Base-by-base conservation (phyloP, 2,329 filamentous ascomycete species). In the Fusarium sp. region DNA sequence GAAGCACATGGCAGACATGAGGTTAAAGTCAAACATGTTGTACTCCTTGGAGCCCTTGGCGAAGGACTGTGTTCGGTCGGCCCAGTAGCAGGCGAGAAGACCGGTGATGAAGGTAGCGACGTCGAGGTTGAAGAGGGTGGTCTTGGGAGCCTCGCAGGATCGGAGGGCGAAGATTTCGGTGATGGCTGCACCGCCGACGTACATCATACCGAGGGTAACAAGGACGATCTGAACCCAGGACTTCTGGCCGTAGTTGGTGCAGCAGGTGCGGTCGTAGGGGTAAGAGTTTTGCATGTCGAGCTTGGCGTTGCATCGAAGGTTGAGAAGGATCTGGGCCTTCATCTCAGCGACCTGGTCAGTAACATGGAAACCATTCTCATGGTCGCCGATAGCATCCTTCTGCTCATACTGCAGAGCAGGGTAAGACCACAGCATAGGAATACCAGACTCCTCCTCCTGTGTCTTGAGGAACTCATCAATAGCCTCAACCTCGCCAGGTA, bases 251-350 rank as follows among this genome's bases (percentile, higher is more conserved):
- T 88, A 88, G 45, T 80, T 80, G 46, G 78, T 84, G 71, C 87
- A 89, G 74, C 87, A 89, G 11, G 86, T 87, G 56, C 82, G 79
- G 50, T 83, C 78, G 67, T 83, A 84, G 1, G 83, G 82, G 58
- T 82, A 82, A 23, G 77, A 77, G 20, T 70, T 68, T n/a, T 72
- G 55, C 3, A 58, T 76, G 71, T 64, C 76, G 60, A 65, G 79
- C 72, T 68, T 81, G 69, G 75, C 82, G 75, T 68, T 89, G 75
- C 87, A 89, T 49, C 85, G 83, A n/a, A 84, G 75, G 68, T 87
- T 87, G 30, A 89, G 79, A 1, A 88, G 71, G 20, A 88, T 76
- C 76, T 66, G 80, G 40, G 72, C 81, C 72, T 72, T 78, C 68
- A 61, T 77, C 60, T 77, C 74, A 16, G 75, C 66, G 18, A 78